Percentiles rank a stretch among this genome's conserved stretches.
Conservation (phyloP, 495 filamentous ascomycete genomes). For the Xylaria acuta region DNA sequence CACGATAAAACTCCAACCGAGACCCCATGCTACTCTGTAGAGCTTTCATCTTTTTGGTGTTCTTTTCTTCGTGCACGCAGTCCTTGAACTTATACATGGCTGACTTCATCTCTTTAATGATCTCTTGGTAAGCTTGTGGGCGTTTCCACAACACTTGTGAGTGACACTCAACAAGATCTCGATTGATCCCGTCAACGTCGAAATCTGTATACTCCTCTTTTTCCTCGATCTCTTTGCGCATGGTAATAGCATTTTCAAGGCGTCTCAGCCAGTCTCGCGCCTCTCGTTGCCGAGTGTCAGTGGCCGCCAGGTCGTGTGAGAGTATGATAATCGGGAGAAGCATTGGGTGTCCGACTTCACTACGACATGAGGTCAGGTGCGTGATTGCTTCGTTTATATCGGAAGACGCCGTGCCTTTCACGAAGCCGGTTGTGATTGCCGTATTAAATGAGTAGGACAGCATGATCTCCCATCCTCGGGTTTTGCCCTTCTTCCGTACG, state of each 20-base stretch:
- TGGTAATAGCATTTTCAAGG: slow-evolving; percentile 63
- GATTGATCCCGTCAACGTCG: slow-evolving; percentile 61
- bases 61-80: slow-evolving; percentile 26
- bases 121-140: slow-evolving; percentile 62
- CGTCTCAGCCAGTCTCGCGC: slow-evolving; percentile 61
- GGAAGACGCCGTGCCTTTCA: slow-evolving; percentile 59
- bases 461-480: slow-evolving; percentile 64
- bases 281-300: slow-evolving; percentile 61
- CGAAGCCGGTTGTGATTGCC: slow-evolving; percentile 58
- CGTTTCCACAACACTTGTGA: slow-evolving; percentile 64
- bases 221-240: slow-evolving; percentile 60
- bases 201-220: slow-evolving; percentile 57
- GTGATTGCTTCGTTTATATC: slow-evolving; percentile 54
- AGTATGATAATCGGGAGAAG: slow-evolving; percentile 61
- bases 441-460: slow-evolving; percentile 60
- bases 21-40: slow-evolving; percentile 53
- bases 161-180: slow-evolving; percentile 64
- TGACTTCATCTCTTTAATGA: slow-evolving; percentile 50
- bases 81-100: slow-evolving; percentile 52
- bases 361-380: slow-evolving; percentile 52
- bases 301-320: slow-evolving; percentile 54
- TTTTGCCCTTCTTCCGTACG: slow-evolving; percentile 63
- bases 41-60: slow-evolving; percentile 39
- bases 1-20: slow-evolving; percentile 60
- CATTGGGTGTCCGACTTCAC: slow-evolving; percentile 58